Base-by-base conservation (phyloP, 345 rosid species). In the Sisymbrium irio region DNA sequence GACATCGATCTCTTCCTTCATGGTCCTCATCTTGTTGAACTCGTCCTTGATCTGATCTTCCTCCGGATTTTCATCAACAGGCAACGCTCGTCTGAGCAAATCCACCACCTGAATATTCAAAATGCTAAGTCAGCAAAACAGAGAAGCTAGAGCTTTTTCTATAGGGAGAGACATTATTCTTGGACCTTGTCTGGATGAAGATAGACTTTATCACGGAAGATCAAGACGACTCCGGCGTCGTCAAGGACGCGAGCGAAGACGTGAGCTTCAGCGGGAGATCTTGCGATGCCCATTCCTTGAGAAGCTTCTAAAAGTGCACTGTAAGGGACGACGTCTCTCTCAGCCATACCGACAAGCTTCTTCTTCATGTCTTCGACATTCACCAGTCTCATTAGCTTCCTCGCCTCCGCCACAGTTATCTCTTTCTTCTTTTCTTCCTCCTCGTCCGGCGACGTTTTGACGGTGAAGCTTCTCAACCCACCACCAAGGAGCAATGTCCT, bases 171-270 rank as follows among this genome's bases (percentile, higher is more conserved):
- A 22, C 27, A 22, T 22, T 27, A 22, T 27, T 17, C 27, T 5
- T 14, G 55, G 32, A 95, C 99, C 98, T 95, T 95, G 22, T 88
- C 87, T 5, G 99, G 99, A 50, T 92, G 90, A 27, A 95, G 89
- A 75, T 85, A 87, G 54, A 92, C 97, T 81, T 84, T 87, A 76
- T 95, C 92, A 4, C 99, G 87, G 63, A 88, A 92, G 67, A 92
- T 90, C 69, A 95, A 89, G 9, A 92, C 59, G 27, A 89, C 90
- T 7, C 97, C 98, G 5, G 99, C 94, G 4, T 95, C 96, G 33
- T 95, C 99, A 2, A 95, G 96, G 20, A 84, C 84, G 5, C 86
- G 92, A 37, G 92, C 93, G 12, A 95, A 92, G 36, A 84, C 68
- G n/a, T 33, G 78, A 46, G 99, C 97, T 76, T 92, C 99, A 4